Base-by-base conservation (phyloP, 306 rosid species). In the Prunus salicina region DNA sequence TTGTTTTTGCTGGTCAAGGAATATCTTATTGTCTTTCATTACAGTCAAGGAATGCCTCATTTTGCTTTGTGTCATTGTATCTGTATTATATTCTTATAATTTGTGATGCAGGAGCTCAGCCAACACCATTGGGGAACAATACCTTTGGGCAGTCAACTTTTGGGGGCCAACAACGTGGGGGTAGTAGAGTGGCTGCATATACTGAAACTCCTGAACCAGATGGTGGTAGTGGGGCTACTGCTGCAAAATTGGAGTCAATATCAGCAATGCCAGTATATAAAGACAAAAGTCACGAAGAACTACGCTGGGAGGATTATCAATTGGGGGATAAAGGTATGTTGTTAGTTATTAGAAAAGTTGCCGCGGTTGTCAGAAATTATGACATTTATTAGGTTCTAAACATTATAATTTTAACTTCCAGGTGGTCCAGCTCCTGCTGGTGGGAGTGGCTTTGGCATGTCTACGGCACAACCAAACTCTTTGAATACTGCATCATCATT, bases 241-340 rank as follows among this genome's bases (percentile, higher is more conserved):
- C 56, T 75, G 97, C 82, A 16, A 93, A 87, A 78, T 88, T 96
- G 78, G 94, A 88, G 88, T 96, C 99, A 47, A 91, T 96, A 81
- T 96, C 99, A 28, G 97, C 98, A 52, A 96, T 96, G 99, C 81
- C 97, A 66, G 62, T 74, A 64, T 96, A 88, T 89, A 96, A 86
- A 80, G 97, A 95, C 49, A 95, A 92, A 86, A 89, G 97, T 82
- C 99, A 95, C 0, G 99, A 95, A 76, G 99, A 96, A 86, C 88
- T 92, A 67, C 87, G 98, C 87, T 96, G 98, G 98, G 98, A 96
- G 80, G 99, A 96, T 84, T 88, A 96, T 87, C 98, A 96, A 79
- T 27, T 75, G 83, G 97, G 97, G 74, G 99, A 92, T 72, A 96
- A 96, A 89, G 96, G 99, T 92, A 4, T 4, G 6, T 41, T 27